phyloP scores from a whole-genome alignment of 164 flowering plant genomes.

The Pachysandra terminalis region DNA sequence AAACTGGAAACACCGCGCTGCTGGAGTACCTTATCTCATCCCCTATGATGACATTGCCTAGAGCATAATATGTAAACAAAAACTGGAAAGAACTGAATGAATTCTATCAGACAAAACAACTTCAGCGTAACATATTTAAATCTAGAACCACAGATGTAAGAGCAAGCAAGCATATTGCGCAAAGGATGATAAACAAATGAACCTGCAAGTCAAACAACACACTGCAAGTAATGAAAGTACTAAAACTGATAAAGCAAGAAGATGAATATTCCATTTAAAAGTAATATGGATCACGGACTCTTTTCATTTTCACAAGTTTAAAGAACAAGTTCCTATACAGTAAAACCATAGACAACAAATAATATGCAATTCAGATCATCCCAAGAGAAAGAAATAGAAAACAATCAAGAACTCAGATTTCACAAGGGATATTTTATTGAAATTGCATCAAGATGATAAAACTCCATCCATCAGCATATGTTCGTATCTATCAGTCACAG shows the following conservation, averaged over 20 bases:
- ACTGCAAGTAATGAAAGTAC: neutral
- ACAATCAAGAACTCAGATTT: too few relatives aligned
- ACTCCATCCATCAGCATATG: slow-evolving; percentile 24
- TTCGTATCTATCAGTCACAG: slow-evolving; percentile 14
- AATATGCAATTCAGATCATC: neutral
- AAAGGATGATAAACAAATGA: too few relatives aligned
- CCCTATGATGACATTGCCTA: neutral
- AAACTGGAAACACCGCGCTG: neutral
- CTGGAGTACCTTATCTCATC: neutral
- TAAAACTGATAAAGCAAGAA: neutral
- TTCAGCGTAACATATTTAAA: neutral
- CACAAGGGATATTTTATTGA: slow-evolving; percentile 19
- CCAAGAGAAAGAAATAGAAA: slow-evolving; percentile 6
- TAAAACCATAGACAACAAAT: neutral
- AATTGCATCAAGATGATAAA: slow-evolving; percentile 9
- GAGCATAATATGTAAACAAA: too few relatives aligned
- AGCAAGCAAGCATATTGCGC: neutral
- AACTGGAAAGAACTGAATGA: neutral
- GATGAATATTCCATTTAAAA: neutral
- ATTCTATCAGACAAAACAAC: neutral
- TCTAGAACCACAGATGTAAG: neutral
- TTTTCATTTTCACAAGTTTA: neutral
- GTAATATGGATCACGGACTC: neutral
- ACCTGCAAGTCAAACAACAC: too few relatives aligned
- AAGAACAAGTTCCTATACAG: neutral